Percentiles rank a stretch among this genome's conserved stretches.
Conservation (phyloP, 192 early-diverging fungal species). For the Fimicolochytrium jonesii region DNA sequence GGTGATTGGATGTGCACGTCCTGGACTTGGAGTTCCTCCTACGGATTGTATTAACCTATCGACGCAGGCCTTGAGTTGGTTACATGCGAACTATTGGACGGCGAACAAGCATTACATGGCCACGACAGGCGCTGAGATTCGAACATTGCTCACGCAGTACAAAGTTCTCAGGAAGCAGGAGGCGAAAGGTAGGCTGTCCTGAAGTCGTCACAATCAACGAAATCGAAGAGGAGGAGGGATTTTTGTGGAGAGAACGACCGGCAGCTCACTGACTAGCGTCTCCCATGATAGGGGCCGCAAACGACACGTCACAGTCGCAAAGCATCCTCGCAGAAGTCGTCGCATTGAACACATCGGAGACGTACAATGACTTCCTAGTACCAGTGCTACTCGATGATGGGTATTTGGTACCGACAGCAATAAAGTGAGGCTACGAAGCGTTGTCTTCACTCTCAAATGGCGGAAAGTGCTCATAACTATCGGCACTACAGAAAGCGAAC, state of each 20-base stretch:
- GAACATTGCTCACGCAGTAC: conserved; percentile 10
- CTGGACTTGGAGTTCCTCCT: too few relatives aligned
- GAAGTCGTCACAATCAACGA: neutral
- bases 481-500: conserved; percentile 6
- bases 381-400: conserved; percentile 31
- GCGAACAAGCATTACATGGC: conserved; percentile 35
- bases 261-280: too few relatives aligned
- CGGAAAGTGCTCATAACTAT: too few relatives aligned
- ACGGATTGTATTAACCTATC: neutral
- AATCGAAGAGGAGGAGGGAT: neutral
- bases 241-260: too few relatives aligned
- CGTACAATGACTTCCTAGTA: conserved; percentile 34
- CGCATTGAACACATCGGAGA: conserved; percentile 27
- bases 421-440: too few relatives aligned
- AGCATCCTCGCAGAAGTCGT: conserved; percentile 19
- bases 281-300: too few relatives aligned
- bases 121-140: conserved; percentile 20
- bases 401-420: conserved; percentile 27
- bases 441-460: too few relatives aligned
- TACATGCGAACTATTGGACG: conserved; percentile 47
- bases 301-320: neutral
- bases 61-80: conserved; percentile 44
- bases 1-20: conserved; percentile 26
- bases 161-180: conserved; percentile 11
- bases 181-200: conserved; percentile 8